Base-by-base conservation (phyloP, 805 yeast genomes). In the Wickerhamomyces bisporus region DNA sequence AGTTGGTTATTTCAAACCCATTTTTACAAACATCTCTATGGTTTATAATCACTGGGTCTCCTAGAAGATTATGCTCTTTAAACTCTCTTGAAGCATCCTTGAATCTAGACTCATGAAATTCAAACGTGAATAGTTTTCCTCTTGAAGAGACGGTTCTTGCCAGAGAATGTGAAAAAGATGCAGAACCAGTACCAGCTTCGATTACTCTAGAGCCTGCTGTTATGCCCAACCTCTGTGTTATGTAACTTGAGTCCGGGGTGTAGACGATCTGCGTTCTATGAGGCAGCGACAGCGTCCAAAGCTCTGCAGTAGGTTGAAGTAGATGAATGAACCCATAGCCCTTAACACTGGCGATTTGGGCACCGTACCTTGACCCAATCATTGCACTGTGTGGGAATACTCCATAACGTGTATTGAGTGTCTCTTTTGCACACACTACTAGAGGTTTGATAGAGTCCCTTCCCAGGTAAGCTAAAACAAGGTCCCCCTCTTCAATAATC, bases 141-240 rank as follows among this genome's bases (percentile, higher is more conserved):
- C 51, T 53, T 1, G 34, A 33, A 2, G 47, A 36, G 3, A 85
- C 80, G 0, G 93, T 77, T 52, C 99, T 74, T 2, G 95, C 83
- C 58, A 93, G 77, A 0, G 96, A 81, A 62, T 93, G 99, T 3
- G 96, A 84, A 55, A 93, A 86, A 1, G 96, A 87, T 0, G 94
- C 99, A 6, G 96, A 85, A 0, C 98, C 99, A 0, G 99, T 93
- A 26, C 99, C 99, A 1, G 98, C 96, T 64, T 93, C 99, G 33
- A 93, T 81, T 11, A 93, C 94, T 41, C 77, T 65, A 1, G 87
- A 73, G 1, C 91, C 89, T 12, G 86, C 77, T 15, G 75, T 68
- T 38, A 93, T 79, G 32, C 77, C 73, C 45, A 93, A 65, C 51
- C 96, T 66, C 58, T 91, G 96, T 45, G 86, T 75, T 38, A 93